phyloP scores from a whole-genome alignment of 1,284 basidiomycete species.

The Cryptococcus amylolentus region DNA sequence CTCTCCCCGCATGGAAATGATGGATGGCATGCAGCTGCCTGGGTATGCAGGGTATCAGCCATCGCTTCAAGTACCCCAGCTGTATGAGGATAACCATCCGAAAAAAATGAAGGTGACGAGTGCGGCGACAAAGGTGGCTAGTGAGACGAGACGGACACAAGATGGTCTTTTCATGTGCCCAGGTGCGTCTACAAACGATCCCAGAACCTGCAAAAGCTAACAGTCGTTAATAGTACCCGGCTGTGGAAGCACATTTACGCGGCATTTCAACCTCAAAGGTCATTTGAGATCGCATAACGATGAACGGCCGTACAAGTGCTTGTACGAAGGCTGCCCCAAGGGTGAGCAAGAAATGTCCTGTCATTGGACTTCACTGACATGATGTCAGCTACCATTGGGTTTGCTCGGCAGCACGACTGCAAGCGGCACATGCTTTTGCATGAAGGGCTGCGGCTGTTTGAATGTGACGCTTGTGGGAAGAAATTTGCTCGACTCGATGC shows the following conservation, averaged over 20 bases:
- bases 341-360: constrained; percentile 32
- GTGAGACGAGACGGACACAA: constrained; percentile 80
- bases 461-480: constrained; percentile 88
- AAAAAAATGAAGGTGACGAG: constrained; percentile 85
- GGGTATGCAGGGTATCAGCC: neutral
- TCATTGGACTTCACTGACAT: neutral
- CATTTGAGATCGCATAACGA: constrained; percentile 95
- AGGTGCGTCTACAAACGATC: constrained; percentile 21
- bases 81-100: neutral
- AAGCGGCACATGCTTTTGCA: constrained; percentile 89
- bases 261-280: constrained; percentile 60
- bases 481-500: constrained; percentile 91
- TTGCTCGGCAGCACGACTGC: constrained; percentile 93
- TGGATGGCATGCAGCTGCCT: constrained; percentile 27
- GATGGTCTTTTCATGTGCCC: constrained; percentile 89
- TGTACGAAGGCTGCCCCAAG: constrained; percentile 89
- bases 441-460: constrained; percentile 75
- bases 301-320: constrained; percentile 87
- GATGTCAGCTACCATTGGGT: constrained; percentile 52
- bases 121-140: constrained; percentile 88
- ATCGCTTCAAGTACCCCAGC: neutral
- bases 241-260: constrained; percentile 91
- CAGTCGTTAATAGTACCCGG: constrained; percentile 63
- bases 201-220: neutral
- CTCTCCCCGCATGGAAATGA: constrained; percentile 39